Base-by-base conservation (phyloP, 805 yeast species). In the Candida ponderosae region DNA sequence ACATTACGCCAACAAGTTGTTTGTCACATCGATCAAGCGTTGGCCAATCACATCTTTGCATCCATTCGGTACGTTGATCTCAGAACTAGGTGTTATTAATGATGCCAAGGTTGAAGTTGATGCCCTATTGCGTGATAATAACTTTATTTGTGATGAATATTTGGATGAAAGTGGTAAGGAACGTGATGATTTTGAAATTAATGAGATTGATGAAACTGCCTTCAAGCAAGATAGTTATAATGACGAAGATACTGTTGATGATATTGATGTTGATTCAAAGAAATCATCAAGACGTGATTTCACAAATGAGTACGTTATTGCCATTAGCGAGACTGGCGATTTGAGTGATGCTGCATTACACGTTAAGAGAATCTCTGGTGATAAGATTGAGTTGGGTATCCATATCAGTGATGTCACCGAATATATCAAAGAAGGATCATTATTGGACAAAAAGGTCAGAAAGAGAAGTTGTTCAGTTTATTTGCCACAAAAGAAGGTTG, bases 11-110 rank as follows among this genome's bases (percentile, higher is more conserved):
- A 77, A 85, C 54, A 84, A 81, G 50, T 64, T 89, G 36, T 93
- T 90, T 56, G 90, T 93, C 43, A 97, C 97, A 0, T 83, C 95
- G 1, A 90, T 93, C 53, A 93, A 93, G 59, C 81, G 98, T 60
- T 93, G 98, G 98, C 98, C 98, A 54, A 93, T 93, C 60, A 93
- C 98, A 9, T 90, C 97, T 0, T 72, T 93, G 59, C 98, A 93
- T 66, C 98, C 98, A 5, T 93, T 93, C 56, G 98, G 98, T 50
- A 88, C 96, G 23, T 66, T 93, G 40, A 81, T 90, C 19, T 83
- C 89, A 33, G 85, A 84, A 48, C 66, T 93, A 43, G 98, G 98
- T 18, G 72, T 76, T 29, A 76, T 84, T 51, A 85, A 79, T 46
- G 90, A 81, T 44, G 72, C 79, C 3, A 66, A 71, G 18, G 85